These are phyloP conservation scores for Bacidia rubella DNA, from an alignment of 495 filamentous ascomycete species.

Conservation along the genomic window DNA sequence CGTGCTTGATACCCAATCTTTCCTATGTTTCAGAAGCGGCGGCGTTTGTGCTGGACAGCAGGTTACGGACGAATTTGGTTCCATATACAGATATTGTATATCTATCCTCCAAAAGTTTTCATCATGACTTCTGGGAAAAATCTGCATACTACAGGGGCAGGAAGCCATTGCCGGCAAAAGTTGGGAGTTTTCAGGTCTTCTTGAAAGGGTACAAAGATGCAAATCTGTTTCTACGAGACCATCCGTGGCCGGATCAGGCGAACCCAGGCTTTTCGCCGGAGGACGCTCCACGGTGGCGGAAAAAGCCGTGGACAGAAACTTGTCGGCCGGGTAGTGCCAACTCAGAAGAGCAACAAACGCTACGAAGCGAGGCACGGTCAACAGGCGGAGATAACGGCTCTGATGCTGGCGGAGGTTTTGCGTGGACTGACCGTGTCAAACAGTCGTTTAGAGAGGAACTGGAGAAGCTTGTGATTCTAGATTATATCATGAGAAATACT, in stretches of 20 bases:
- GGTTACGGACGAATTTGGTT: slow-evolving; percentile 80
- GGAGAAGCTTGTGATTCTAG: slow-evolving; percentile 92
- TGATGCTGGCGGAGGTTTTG: slow-evolving; percentile 40
- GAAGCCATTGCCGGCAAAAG: slow-evolving; percentile 80
- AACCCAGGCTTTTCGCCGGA: slow-evolving; percentile 62
- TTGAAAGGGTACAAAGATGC: slow-evolving; percentile 94
- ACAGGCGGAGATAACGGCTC: slow-evolving; percentile 35
- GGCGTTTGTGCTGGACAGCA: slow-evolving; percentile 84
- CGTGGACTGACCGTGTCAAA: slow-evolving; percentile 81
- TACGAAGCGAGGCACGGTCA: slow-evolving; percentile 34
- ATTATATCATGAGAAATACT: slow-evolving; percentile 99
- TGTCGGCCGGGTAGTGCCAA: slow-evolving; percentile 61
- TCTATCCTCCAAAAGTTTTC: slow-evolving; percentile 91
- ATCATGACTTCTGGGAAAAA: slow-evolving; percentile 94
- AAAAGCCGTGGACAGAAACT: slow-evolving; percentile 67
- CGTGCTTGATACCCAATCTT: slow-evolving; percentile 96
- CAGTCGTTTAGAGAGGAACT: slow-evolving; percentile 89
- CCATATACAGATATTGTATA: slow-evolving; percentile 93
- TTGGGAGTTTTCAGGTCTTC: slow-evolving; percentile 95
- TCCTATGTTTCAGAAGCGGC: slow-evolving; percentile 98
- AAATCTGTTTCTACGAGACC: slow-evolving; percentile 83
- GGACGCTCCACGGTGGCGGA: slow-evolving; percentile 55
- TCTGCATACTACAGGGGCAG: slow-evolving; percentile 74
- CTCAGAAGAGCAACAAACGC: slow-evolving; percentile 60
- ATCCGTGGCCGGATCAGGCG: slow-evolving; percentile 95